Base-by-base conservation (phyloP, 202 grass and related monocot species). In the Saccharum hybrid region DNA sequence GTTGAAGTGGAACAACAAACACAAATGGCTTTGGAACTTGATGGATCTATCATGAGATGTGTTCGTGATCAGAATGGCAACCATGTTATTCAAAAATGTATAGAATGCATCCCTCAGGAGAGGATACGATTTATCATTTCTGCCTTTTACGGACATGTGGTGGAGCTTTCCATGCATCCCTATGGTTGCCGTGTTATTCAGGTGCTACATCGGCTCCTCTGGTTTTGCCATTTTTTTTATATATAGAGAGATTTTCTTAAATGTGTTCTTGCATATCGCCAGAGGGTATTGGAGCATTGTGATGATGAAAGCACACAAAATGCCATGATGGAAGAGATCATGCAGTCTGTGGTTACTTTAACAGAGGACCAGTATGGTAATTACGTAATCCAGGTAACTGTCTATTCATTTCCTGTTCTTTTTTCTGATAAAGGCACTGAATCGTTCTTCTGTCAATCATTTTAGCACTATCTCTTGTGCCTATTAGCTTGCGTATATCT, bases 161-260 rank as follows among this genome's bases (percentile, higher is more conserved):
- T 99, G 67, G 88, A 91, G 21, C 84, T 99, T 51, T 99, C 96
- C 37, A 99, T 85, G 69, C 96, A 99, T 87, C 96, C 96, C 75
- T 99, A 99, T 90, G 96, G 96, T 36, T 99, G 96, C 52, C 93
- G 96, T 69, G 96, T 99, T 59, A 96, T 99, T 75, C 96, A 99
- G 96, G 96, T 99, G 66, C 56, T 63, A 45, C 40, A 63, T 74
- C 0, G 49, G 31, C 59, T 59, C 68, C 46, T 81, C 48, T 83
- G 30, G 40, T 80, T 81, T 39, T 88, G n/a, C 23, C 66, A 2
- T 40, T 63, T 14, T 75, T 59, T 31, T 8, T 63, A 15, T 39
- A 13, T 16, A 40, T 19, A 46, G 1, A 28, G 11, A 14, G 8
- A 70, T 34, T 78, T 75, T 71, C 15, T 43, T 83, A 83, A 80